Conservation (phyloP, 768 basidiomycete species). For the Lentinula detonsa region DNA sequence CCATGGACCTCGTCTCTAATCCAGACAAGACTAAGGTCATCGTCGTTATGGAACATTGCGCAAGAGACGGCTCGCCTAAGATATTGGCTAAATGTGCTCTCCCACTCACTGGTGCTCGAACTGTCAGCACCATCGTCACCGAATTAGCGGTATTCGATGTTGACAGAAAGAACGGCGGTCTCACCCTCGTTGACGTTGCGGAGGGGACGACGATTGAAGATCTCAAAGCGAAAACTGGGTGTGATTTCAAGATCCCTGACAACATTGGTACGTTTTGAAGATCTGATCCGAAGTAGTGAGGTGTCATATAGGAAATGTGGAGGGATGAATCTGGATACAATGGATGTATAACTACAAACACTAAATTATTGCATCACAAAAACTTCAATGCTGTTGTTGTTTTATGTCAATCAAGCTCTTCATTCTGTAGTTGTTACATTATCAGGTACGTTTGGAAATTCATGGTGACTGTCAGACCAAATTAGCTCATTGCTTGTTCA, state of each 20-base stretch:
- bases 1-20: conserved; percentile 95
- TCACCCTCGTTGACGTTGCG: conserved; percentile 79
- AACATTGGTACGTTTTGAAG: conserved; percentile 42
- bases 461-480: no score
- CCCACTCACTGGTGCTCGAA: conserved; percentile 83
- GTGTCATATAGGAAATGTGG: no score
- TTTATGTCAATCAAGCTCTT: no score
- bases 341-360: background rate
- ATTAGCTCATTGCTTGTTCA: background rate
- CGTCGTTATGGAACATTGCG: conserved; percentile 84
- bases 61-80: conserved; percentile 87
- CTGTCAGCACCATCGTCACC: conserved; percentile 89
- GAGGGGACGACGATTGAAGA: conserved; percentile 81
- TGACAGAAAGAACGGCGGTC: conserved; percentile 63
- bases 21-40: conserved; percentile 94
- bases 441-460: no score
- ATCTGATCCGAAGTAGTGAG: background rate
- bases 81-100: conserved; percentile 76
- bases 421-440: no score
- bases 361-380: background rate
- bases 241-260: conserved; percentile 62
- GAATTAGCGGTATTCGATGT: conserved; percentile 90
- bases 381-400: background rate
- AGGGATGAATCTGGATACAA: background rate
- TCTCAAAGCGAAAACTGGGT: conserved; percentile 81